Evolutionary conservation across 768 basidiomycete genomes (phyloP).

Genomic region (Pluteus cervinus): DNA sequence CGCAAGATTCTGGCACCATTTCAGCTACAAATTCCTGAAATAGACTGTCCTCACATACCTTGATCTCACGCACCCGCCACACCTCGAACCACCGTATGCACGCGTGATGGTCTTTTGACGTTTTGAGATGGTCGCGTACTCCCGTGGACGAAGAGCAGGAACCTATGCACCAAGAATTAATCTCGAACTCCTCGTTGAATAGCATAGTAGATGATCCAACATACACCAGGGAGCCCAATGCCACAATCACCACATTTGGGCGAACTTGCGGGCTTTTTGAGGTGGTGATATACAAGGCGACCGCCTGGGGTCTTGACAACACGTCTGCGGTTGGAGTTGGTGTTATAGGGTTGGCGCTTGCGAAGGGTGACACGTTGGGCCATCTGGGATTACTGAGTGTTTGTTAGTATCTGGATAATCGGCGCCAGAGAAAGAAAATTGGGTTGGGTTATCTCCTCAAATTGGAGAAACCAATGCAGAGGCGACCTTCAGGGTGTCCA

Average conservation of each 20-base stretch:
- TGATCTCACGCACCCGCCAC: constrained; percentile 92
- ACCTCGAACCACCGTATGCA: constrained; percentile 97
- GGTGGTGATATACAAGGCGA: constrained; percentile 94
- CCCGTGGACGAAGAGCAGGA: constrained; percentile 90
- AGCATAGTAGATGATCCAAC: constrained; percentile 20
- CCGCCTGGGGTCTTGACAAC: constrained; percentile 98
- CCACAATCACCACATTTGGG: constrained; percentile 99
- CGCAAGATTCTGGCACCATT: constrained; percentile 74
- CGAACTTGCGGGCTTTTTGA: constrained; percentile 87
- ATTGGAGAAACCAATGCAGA: no score
- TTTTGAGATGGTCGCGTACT: constrained; percentile 95
- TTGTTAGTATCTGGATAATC: constrained; percentile 2
- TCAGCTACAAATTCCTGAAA: constrained; percentile 5
- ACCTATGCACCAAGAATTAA: constrained; percentile 41
- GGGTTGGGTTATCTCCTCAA: no score
- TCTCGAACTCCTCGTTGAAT: neutral
- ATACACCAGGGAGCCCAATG: constrained; percentile 86
- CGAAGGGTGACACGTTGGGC: constrained; percentile 99
- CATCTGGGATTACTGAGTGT: constrained; percentile 41
- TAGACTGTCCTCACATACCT: constrained; percentile 48
- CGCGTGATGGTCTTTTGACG: constrained; percentile 94
- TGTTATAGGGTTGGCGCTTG: constrained; percentile 98
- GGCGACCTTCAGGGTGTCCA: no score
- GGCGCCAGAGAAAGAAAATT: no score
- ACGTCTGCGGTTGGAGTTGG: constrained; percentile 90